These are phyloP conservation scores for Pterocarpus santalinus DNA, from an alignment of 306 rosid genomes.

Conservation along the genomic window DNA sequence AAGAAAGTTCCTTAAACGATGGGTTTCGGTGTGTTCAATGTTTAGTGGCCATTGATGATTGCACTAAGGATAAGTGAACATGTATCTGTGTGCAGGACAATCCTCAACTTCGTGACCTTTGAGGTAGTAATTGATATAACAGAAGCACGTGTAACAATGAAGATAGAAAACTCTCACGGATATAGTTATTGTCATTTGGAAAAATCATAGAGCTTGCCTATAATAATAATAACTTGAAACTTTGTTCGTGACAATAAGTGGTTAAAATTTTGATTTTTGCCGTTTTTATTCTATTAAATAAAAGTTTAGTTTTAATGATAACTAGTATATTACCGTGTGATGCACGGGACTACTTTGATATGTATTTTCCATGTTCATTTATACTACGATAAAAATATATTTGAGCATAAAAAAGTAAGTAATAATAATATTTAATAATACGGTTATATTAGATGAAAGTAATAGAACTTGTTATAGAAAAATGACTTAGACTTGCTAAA, in stretches of 20 bases:
- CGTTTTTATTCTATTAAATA: background rate
- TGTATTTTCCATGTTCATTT: no score
- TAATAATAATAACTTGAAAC: no score
- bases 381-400: no score
- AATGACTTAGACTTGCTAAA: no score
- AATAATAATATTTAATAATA: no score
- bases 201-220: background rate
- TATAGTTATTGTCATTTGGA: background rate
- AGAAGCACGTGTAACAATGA: conserved; percentile 31
- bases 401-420: no score
- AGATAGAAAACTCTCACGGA: conserved; percentile 34
- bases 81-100: conserved; percentile 41
- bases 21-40: conserved; percentile 48
- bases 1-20: conserved; percentile 49
- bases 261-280: no score
- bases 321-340: no score
- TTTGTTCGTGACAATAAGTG: background rate
- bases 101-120: conserved; percentile 36
- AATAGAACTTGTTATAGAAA: no score
- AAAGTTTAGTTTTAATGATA: no score
- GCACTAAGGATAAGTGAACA: conserved; percentile 50
- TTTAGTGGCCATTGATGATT: conserved; percentile 62
- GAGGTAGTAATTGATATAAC: conserved; percentile 38
- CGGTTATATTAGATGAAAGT: no score
- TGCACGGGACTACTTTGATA: no score